Conservation (phyloP, 768 basidiomycete species). For the Bullera alba region DNA sequence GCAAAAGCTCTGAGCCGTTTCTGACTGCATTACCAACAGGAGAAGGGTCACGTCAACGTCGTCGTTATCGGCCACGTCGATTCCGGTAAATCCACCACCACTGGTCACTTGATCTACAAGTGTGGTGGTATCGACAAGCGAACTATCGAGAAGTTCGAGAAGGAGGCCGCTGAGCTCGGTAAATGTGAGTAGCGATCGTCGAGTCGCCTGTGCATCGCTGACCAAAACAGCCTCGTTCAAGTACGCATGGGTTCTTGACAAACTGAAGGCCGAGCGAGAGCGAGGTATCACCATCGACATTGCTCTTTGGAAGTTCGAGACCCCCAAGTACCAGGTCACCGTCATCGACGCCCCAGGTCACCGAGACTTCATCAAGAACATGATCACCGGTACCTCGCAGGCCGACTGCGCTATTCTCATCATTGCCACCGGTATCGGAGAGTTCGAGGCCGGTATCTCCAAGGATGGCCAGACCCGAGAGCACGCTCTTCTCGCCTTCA, state of each 20-base stretch:
- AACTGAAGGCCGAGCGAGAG: conserved; percentile 99
- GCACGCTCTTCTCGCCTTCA: conserved; percentile 99
- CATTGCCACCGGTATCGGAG: conserved; percentile 98
- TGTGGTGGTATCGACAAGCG: conserved; percentile 99
- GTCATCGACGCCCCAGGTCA: conserved; percentile 94
- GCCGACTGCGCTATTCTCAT: conserved; percentile 99
- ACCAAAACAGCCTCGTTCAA: conserved; percentile 49
- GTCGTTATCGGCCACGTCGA: conserved; percentile 70
- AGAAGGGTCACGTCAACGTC: conserved; percentile 44
- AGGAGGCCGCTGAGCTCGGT: conserved; percentile 99
- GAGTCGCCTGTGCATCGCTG: conserved; percentile 48
- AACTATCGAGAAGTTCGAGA: conserved; percentile 81
- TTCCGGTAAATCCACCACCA: conserved; percentile 99
- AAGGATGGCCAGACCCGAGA: conserved; percentile 99
- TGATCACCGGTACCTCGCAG: conserved; percentile 99
- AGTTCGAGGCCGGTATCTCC: conserved; percentile 99
- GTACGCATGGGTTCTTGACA: conserved; percentile 97
- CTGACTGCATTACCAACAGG: conserved; percentile 8
- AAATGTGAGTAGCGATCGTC: conserved; percentile 79
- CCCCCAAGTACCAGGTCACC: conserved; percentile 83
- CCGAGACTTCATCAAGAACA: conserved; percentile 99
- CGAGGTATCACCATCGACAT: conserved; percentile 99
- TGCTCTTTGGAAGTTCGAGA: conserved; percentile 99
- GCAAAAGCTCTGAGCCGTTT: neutral
- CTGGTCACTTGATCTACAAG: conserved; percentile 99